Evolutionary conservation across 768 basidiomycete species (phyloP).

Genomic region (Tricholoma bakamatsutake): DNA sequence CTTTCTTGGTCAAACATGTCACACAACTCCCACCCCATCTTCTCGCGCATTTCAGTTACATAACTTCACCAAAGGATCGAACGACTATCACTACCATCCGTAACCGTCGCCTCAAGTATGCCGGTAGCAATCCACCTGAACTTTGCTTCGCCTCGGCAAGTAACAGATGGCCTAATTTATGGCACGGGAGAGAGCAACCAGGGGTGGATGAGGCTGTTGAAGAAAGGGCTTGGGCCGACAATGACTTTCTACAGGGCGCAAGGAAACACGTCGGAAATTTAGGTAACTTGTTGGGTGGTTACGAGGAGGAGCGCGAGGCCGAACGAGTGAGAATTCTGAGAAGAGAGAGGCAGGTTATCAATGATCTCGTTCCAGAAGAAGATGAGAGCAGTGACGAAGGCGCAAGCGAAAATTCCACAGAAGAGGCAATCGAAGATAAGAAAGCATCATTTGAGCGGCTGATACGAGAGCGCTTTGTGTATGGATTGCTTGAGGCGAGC

Average conservation of each 20-base stretch:
- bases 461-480: conserved; percentile 67
- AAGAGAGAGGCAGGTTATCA: conserved; percentile 31
- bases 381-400: conserved; percentile 57
- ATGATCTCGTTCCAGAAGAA: conserved; percentile 61
- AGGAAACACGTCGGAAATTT: conserved; percentile 64
- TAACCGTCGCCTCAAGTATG: conserved; percentile 67
- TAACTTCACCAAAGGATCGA: conserved; percentile 60
- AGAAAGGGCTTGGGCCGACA: conserved; percentile 65
- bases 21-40: conserved; percentile 64
- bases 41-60: conserved; percentile 35
- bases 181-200: conserved; percentile 48
- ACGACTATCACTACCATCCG: conserved; percentile 58
- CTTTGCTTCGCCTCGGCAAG: conserved; percentile 49
- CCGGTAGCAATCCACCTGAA: conserved; percentile 46
- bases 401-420: conserved; percentile 15
- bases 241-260: conserved; percentile 51
- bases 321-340: conserved; percentile 49
- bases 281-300: conserved; percentile 57
- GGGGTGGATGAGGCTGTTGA: conserved; percentile 53
- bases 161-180: conserved; percentile 60
- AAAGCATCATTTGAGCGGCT: conserved; percentile 49
- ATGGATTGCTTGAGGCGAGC: conserved; percentile 68
- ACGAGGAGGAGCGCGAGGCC: conserved; percentile 74
- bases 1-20: conserved; percentile 58
- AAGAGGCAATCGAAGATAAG: conserved; percentile 46